Conservation (phyloP, 169 alveolate species). For the Plasmodium ovale region DNA sequence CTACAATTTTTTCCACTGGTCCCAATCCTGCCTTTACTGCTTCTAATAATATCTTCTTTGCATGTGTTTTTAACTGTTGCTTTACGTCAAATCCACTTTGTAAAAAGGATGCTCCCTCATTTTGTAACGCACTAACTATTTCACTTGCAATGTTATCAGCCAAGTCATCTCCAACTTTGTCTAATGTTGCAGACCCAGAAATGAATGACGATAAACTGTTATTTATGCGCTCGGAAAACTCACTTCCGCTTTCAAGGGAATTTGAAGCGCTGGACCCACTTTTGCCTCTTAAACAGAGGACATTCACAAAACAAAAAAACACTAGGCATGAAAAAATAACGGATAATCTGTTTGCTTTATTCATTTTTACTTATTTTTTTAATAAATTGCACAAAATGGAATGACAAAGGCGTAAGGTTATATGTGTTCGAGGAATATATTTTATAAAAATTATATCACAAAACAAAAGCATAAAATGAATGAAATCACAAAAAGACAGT, state of each 20-base stretch:
- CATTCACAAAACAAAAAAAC: constrained; percentile 52
- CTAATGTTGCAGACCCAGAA: constrained; percentile 28
- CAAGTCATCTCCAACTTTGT: constrained; percentile 29
- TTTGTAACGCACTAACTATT: constrained; percentile 38
- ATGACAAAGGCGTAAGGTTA: not conserved
- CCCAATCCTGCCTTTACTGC: constrained; percentile 47
- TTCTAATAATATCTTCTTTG: constrained; percentile 44
- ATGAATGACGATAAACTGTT: constrained; percentile 49
- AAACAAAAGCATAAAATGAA: constrained; percentile 14
- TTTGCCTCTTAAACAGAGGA: constrained; percentile 43
- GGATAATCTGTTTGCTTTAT: constrained; percentile 46
- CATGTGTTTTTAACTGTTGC: constrained; percentile 28
- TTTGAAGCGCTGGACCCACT: constrained; percentile 22
- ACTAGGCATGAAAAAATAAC: constrained; percentile 31
- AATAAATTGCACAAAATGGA: not conserved
- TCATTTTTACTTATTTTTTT: constrained; percentile 39
- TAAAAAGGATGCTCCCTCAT: constrained; percentile 62
- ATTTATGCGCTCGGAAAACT: constrained; percentile 31
- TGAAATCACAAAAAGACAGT: constrained; percentile 28
- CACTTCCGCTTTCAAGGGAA: constrained; percentile 47
- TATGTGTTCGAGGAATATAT: not conserved
- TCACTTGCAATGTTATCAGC: constrained; percentile 60
- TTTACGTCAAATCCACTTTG: constrained; percentile 56
- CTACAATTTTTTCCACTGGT: constrained; percentile 59
- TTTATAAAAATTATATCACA: constrained; percentile 16